Evolutionary conservation across 805 yeast species (phyloP).

Genomic region (Debaryomyces castellii): DNA sequence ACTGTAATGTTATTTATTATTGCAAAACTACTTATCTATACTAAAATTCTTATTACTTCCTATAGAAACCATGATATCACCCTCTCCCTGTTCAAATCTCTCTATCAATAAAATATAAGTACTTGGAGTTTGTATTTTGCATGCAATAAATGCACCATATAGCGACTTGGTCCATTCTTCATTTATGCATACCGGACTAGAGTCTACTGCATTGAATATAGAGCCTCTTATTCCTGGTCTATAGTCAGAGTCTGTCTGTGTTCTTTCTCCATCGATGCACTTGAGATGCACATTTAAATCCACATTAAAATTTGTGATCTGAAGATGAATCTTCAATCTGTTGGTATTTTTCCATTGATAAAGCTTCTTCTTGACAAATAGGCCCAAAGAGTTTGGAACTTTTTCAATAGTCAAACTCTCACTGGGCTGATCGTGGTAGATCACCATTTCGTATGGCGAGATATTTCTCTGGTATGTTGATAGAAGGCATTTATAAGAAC

Average conservation of each 20-base stretch:
- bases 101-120: constrained; percentile 44
- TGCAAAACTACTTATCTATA: neutral
- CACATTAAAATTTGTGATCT: constrained; percentile 16
- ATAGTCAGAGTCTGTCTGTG: constrained; percentile 25
- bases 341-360: constrained; percentile 42
- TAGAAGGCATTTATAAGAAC: constrained; percentile 44
- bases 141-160: constrained; percentile 45
- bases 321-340: constrained; percentile 34
- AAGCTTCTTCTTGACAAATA: constrained; percentile 22
- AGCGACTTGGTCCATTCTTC: constrained; percentile 41
- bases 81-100: constrained; percentile 48
- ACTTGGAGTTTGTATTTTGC: constrained; percentile 21
- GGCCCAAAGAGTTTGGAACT: constrained; percentile 31
- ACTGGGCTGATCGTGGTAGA: constrained; percentile 20
- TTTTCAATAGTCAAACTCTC: constrained; percentile 9
- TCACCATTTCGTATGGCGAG: constrained; percentile 29
- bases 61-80: constrained; percentile 34
- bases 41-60: constrained; percentile 26
- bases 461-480: constrained; percentile 44
- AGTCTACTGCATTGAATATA: constrained; percentile 29
- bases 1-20: neutral
- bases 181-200: constrained; percentile 31
- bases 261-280: constrained; percentile 12
- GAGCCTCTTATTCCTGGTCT: constrained; percentile 49
- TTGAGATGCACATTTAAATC: constrained; percentile 24